Percentiles rank a stretch among this genome's conserved stretches.
Conservation (phyloP, 257 asterid species). For the Solanum raphanifolium region DNA sequence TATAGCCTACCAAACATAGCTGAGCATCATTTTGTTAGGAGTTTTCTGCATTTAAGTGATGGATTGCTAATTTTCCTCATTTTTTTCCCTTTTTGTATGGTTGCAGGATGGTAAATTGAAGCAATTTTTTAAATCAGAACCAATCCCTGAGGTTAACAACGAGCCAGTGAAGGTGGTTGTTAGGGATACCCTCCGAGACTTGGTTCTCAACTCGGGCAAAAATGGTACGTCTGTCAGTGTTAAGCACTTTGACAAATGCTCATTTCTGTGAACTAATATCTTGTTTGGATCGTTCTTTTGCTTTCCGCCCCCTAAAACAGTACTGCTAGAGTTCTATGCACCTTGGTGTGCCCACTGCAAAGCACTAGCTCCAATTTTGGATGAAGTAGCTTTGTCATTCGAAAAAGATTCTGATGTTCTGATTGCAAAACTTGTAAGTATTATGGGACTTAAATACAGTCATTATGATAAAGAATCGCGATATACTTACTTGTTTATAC, state of each 20-base stretch:
- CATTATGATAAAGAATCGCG: background rate
- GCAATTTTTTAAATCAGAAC: slow-evolving; percentile 58
- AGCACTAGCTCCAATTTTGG: slow-evolving; percentile 70
- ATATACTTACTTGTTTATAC: background rate
- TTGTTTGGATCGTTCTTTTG: background rate
- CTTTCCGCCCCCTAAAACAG: slow-evolving; percentile 14
- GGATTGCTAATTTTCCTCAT: background rate
- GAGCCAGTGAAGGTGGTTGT: slow-evolving; percentile 91
- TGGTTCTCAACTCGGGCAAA: slow-evolving; percentile 65
- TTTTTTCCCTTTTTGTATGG: background rate
- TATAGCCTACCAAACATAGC: background rate
- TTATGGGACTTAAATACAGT: background rate
- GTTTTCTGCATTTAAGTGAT: background rate
- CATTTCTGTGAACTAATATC: background rate
- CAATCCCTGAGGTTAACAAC: slow-evolving; percentile 59
- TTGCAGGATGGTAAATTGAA: slow-evolving; percentile 54
- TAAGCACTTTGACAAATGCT: background rate
- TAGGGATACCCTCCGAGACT: slow-evolving; percentile 44
- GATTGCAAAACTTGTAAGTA: slow-evolving; percentile 62
- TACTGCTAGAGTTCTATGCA: slow-evolving; percentile 69
- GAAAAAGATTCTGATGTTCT: slow-evolving; percentile 43
- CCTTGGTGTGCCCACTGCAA: slow-evolving; percentile 95
- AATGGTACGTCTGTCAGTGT: slow-evolving; percentile 32
- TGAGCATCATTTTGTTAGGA: background rate
- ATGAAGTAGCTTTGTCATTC: slow-evolving; percentile 65